phyloP scores from a whole-genome alignment of 805 yeast species.

The Wickerhamiella hasegawae region DNA sequence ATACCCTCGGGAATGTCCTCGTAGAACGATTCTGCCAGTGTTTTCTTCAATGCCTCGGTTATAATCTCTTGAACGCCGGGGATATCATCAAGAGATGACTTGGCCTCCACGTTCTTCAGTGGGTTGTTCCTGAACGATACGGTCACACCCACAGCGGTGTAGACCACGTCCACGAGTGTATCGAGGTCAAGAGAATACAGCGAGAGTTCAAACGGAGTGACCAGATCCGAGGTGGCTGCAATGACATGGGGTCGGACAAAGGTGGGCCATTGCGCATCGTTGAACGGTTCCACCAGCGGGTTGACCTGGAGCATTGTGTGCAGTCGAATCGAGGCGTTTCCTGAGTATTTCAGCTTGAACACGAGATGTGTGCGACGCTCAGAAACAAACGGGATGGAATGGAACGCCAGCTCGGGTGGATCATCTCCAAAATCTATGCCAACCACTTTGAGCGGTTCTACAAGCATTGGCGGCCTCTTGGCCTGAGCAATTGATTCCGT shows the following conservation, averaged over 20 bases:
- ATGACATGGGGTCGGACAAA: slow-evolving; percentile 16
- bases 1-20: slow-evolving; percentile 23
- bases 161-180: slow-evolving; percentile 19
- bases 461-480: slow-evolving; percentile 19
- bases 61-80: slow-evolving; percentile 19
- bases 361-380: slow-evolving; percentile 38
- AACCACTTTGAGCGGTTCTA: slow-evolving; percentile 37
- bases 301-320: slow-evolving; percentile 67
- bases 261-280: slow-evolving; percentile 19
- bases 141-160: slow-evolving; percentile 18
- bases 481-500: slow-evolving; percentile 20
- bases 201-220: slow-evolving; percentile 18
- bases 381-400: slow-evolving; percentile 40
- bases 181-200: slow-evolving; percentile 15
- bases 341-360: slow-evolving; percentile 58
- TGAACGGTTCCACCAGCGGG: slow-evolving; percentile 29
- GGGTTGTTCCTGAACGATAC: slow-evolving; percentile 20
- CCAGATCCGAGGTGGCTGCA: slow-evolving; percentile 14
- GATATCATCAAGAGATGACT: slow-evolving; percentile 19
- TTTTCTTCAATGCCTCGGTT: slow-evolving; percentile 10
- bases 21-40: slow-evolving; percentile 17
- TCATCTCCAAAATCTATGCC: slow-evolving; percentile 59
- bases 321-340: slow-evolving; percentile 56
- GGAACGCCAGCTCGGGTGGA: slow-evolving; percentile 58
- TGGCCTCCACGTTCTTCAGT: slow-evolving; percentile 14